A percentile compares a stretch with the other conserved stretches of the same genome.
phyloP scores from a whole-genome alignment of 345 rosid genomes.

The Citrus sp. region DNA sequence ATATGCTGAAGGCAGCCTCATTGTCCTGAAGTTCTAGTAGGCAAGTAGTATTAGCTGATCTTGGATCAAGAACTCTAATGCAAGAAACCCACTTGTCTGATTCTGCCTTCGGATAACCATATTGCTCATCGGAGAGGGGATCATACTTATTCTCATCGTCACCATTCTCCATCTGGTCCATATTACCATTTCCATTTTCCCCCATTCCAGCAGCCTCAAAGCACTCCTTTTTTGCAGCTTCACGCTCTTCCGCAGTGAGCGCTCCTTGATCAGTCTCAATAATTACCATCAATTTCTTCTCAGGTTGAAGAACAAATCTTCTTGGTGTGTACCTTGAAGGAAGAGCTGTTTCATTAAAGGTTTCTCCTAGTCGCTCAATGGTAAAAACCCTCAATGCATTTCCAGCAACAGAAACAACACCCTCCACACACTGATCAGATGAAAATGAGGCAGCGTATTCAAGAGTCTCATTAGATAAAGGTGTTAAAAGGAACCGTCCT shows the following conservation, averaged over 20 bases:
- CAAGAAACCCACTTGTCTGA: conserved; percentile 96
- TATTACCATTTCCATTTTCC: conserved; percentile 64
- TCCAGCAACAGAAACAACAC: conserved; percentile 96
- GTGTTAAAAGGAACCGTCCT: conserved; percentile 89
- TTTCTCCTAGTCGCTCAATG: conserved; percentile 91
- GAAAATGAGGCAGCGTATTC: conserved; percentile 97
- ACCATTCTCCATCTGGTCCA: conserved; percentile 75
- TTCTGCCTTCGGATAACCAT: conserved; percentile 94
- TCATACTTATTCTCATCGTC: conserved; percentile 88
- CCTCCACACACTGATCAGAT: conserved; percentile 98
- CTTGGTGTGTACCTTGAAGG: conserved; percentile 97
- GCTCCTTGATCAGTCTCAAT: conserved; percentile 98
- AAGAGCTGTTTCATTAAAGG: conserved; percentile 84
- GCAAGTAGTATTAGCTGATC: conserved; percentile 75
- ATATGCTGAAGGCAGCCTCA: conserved; percentile 92
- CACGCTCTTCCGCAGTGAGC: conserved; percentile 91
- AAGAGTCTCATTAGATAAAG: conserved; percentile 92
- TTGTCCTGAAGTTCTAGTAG: conserved; percentile 95
- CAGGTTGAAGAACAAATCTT: conserved; percentile 83
- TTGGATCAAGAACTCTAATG: conserved; percentile 93
- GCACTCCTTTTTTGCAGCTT: conserved; percentile 85
- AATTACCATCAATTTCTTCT: conserved; percentile 70
- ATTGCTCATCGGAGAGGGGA: conserved; percentile 90
- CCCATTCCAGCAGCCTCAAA: conserved; percentile 83
- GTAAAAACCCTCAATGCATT: conserved; percentile 94